Conservation (phyloP, 768 basidiomycete genomes). For the Lentinula edodes region DNA sequence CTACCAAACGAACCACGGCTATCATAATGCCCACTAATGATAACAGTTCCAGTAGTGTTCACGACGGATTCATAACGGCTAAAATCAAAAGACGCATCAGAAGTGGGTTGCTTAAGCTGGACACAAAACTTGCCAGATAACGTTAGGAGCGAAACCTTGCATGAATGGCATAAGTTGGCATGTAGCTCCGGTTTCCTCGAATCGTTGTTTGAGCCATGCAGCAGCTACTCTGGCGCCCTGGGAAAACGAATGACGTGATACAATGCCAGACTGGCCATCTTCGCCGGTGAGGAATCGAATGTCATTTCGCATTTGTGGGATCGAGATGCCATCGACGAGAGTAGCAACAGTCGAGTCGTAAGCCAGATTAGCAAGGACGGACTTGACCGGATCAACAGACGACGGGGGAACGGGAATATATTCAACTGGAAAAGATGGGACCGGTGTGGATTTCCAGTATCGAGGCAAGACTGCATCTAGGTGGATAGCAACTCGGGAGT, state of each 20-base stretch:
- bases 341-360: constrained; percentile 68
- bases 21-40: constrained; percentile 87
- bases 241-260: constrained; percentile 80
- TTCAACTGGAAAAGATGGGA: constrained; percentile 45
- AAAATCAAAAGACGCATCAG: not conserved
- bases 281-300: constrained; percentile 85
- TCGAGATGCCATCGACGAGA: constrained; percentile 63
- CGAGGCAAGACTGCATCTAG: constrained; percentile 65
- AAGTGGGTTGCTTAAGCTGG: not conserved
- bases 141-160: constrained; percentile 76
- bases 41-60: constrained; percentile 56
- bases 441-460: constrained; percentile 64
- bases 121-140: constrained; percentile 60
- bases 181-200: constrained; percentile 70
- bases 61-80: constrained; percentile 56
- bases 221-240: constrained; percentile 62
- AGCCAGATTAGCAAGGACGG: constrained; percentile 51
- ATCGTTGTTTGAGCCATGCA: constrained; percentile 63
- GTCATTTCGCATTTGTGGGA: constrained; percentile 61
- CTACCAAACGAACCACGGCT: constrained; percentile 86
- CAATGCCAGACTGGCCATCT: constrained; percentile 61
- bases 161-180: constrained; percentile 69
- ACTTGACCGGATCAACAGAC: constrained; percentile 49
- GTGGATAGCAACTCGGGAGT: constrained; percentile 28
- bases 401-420: constrained; percentile 53